Conservation (phyloP, 176 grass and related monocot species). For the Urochloa ruziziensis region DNA sequence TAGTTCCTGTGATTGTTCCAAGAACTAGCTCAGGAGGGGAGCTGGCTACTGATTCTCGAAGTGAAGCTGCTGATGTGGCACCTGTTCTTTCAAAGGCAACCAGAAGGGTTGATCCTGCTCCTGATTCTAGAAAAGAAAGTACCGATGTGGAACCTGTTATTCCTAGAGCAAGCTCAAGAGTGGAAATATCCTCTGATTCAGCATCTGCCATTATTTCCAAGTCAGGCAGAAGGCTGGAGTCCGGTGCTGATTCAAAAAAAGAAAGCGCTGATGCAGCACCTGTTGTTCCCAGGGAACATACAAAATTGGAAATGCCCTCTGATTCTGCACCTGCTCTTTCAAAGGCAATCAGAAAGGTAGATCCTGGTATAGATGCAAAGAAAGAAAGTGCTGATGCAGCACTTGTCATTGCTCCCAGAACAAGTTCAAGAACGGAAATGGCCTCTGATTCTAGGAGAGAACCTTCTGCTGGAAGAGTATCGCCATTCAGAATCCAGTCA, state of each 20-base stretch:
- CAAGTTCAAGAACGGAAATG: constrained; percentile 61
- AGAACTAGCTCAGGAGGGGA: constrained; percentile 82
- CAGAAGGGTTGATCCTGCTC: constrained; percentile 37
- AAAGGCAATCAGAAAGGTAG: constrained; percentile 48
- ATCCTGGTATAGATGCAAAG: constrained; percentile 47
- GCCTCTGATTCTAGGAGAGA: constrained; percentile 74
- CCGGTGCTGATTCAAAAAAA: constrained; percentile 61
- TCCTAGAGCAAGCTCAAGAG: constrained; percentile 63
- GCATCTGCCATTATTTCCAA: constrained; percentile 42
- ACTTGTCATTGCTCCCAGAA: constrained; percentile 55
- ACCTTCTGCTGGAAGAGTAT: constrained; percentile 53
- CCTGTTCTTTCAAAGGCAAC: constrained; percentile 51
- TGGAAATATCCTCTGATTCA: constrained; percentile 57
- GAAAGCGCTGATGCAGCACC: constrained; percentile 61
- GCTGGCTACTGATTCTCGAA: constrained; percentile 58
- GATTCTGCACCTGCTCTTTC: constrained; percentile 49
- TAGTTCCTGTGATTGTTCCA: constrained; percentile 72
- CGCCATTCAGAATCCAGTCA: constrained; percentile 52
- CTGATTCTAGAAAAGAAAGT: constrained; percentile 59
- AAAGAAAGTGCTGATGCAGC: constrained; percentile 60
- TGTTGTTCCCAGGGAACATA: constrained; percentile 49
- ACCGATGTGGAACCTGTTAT: constrained; percentile 50
- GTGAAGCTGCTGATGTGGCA: constrained; percentile 43
- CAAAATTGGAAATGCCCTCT: constrained; percentile 58
- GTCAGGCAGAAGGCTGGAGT: constrained; percentile 52